Percentiles rank a stretch among this genome's conserved stretches.
Evolutionary conservation across 306 rosid species (phyloP).

Genomic region (Luffa acutangula): DNA sequence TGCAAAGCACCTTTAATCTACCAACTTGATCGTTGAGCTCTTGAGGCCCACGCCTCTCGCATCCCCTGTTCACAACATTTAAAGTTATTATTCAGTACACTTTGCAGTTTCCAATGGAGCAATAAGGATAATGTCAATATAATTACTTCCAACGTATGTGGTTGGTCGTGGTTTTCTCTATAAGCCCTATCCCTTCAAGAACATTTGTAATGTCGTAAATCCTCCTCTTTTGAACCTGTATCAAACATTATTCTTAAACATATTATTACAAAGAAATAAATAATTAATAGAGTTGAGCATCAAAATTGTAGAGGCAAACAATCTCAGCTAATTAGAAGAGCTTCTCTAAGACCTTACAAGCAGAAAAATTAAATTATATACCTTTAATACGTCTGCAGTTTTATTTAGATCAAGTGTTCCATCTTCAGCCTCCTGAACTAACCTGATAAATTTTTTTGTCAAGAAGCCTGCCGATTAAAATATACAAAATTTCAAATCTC

Average conservation of each 20-base stretch:
- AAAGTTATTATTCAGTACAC: not conserved
- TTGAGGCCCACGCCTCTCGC: conserved; percentile 20
- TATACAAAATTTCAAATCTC: not conserved
- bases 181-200: conserved; percentile 76
- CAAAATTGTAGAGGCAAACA: not conserved
- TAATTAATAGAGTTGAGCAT: not conserved
- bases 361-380: conserved; percentile 14
- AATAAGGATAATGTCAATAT: not conserved
- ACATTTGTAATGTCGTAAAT: conserved; percentile 84
- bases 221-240: conserved; percentile 75
- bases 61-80: conserved; percentile 36
- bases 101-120: not conserved
- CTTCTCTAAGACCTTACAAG: not conserved
- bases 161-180: conserved; percentile 72
- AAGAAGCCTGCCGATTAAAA: conserved; percentile 55
- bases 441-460: conserved; percentile 58
- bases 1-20: conserved; percentile 28
- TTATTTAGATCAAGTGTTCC: conserved; percentile 65
- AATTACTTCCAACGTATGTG: conserved; percentile 76
- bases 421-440: conserved; percentile 57
- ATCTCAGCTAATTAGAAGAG: not conserved
- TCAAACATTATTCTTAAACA: conserved; percentile 10
- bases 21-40: conserved; percentile 36
- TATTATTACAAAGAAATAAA: not conserved
- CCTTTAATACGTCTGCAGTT: conserved; percentile 58